Percentiles rank a stretch among this genome's conserved stretches.
Conservation (phyloP, 1,139 yeast genomes). For the Yamadazyma atmosphaerica region DNA sequence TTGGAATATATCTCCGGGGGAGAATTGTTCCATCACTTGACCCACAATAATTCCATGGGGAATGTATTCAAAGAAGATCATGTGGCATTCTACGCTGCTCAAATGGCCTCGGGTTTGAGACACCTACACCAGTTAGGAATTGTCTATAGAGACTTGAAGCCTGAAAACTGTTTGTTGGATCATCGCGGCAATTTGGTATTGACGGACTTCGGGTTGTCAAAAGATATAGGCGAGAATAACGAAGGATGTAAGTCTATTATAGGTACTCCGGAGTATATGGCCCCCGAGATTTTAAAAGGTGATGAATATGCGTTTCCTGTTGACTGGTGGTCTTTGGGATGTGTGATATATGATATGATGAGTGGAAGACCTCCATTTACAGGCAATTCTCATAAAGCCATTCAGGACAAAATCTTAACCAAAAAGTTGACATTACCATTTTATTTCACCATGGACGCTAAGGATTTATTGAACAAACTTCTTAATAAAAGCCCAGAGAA, state of each 20-base stretch:
- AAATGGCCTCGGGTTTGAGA: constrained; percentile 33
- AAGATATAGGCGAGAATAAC: constrained; percentile 51
- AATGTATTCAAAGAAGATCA: constrained; percentile 31
- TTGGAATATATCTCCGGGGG: constrained; percentile 39
- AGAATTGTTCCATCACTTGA: constrained; percentile 35
- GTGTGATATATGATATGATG: constrained; percentile 75
- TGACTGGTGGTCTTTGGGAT: constrained; percentile 42
- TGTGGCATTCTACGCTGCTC: constrained; percentile 36
- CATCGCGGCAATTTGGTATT: constrained; percentile 73
- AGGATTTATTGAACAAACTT: constrained; percentile 68
- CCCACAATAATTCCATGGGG: constrained; percentile 25
- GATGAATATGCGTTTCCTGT: constrained; percentile 32
- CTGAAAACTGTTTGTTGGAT: constrained; percentile 85
- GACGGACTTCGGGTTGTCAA: constrained; percentile 88
- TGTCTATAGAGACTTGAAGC: constrained; percentile 76
- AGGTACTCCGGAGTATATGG: constrained; percentile 70
- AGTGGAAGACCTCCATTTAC: constrained; percentile 94
- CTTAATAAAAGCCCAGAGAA: constrained; percentile 72
- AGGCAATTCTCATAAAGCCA: constrained; percentile 77
- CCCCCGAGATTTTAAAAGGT: constrained; percentile 36
- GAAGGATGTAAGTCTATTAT: constrained; percentile 67
- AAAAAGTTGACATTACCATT: constrained; percentile 72
- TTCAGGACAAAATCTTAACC: constrained; percentile 74
- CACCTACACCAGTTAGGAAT: constrained; percentile 36
- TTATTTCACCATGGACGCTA: constrained; percentile 78